phyloP scores from a whole-genome alignment of 371 early-diverging fungal species.

The Rhizomucor pusillus region DNA sequence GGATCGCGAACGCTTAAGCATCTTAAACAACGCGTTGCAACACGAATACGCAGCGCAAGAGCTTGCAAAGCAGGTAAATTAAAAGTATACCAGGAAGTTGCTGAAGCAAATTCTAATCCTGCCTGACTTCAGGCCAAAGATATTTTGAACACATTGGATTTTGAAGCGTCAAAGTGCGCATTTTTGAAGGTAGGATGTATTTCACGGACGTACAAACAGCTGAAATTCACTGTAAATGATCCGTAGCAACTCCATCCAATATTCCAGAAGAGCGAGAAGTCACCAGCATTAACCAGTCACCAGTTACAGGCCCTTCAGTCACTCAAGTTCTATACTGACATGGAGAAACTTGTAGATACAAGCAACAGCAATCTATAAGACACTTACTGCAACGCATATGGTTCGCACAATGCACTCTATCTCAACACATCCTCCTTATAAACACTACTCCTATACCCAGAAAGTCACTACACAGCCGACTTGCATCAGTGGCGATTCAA shows the following conservation, averaged over 20 bases:
- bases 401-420: too few relatives aligned
- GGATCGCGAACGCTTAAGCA: slow-evolving; percentile 37
- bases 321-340: too few relatives aligned
- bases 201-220: too few relatives aligned
- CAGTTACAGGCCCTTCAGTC: too few relatives aligned
- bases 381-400: too few relatives aligned
- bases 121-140: background rate
- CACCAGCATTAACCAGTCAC: too few relatives aligned
- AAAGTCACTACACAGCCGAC: too few relatives aligned
- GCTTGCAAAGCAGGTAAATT: slow-evolving; percentile 14
- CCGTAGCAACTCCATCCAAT: too few relatives aligned
- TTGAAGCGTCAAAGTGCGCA: slow-evolving; percentile 25
- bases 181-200: slow-evolving; percentile 22
- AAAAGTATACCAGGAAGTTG: background rate
- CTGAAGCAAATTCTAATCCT: background rate
- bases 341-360: too few relatives aligned
- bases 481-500: background rate
- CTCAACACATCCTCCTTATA: background rate
- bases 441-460: background rate
- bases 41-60: slow-evolving; percentile 11
- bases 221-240: too few relatives aligned
- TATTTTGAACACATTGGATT: slow-evolving; percentile 23
- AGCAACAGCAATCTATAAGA: too few relatives aligned
- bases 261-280: too few relatives aligned
- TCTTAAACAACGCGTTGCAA: slow-evolving; percentile 15